Base-by-base conservation (phyloP, 2,329 filamentous ascomycete genomes). In the Diaporthe sp. region DNA sequence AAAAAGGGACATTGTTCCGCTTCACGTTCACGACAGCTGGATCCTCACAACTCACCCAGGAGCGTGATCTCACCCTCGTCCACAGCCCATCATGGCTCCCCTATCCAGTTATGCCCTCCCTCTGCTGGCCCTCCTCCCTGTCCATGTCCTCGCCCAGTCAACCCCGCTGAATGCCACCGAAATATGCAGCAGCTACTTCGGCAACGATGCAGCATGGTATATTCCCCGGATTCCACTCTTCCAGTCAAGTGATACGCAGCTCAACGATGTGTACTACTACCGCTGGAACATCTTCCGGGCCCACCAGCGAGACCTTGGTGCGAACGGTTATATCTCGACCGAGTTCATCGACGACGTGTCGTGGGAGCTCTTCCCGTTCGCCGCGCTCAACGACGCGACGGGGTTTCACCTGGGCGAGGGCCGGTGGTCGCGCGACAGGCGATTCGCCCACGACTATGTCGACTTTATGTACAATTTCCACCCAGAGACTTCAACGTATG, bases 201-300 rank as follows among this genome's bases (percentile, higher is more conserved):
- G 84, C 67, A 85, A 85, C 42, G 84, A 85, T 77, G 80, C 83
- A 28, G 81, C 84, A 1, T 86, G 84, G 84, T 86, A 85, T 65
- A 79, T 80, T 10, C 78, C 82, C 44, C 81, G 82, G 17, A 85
- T 85, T 8, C 84, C 84, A 1, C 83, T 83, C 71, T 86, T 85
- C 75, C 83, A 85, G 68, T 82, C 82, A 25, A 84, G 83, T 67
- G 83, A 85, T 72, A 61, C 79, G 1, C 77, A 82, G 13, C 82
- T 86, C 22, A 84, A 82, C 1, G 83, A 86, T 25, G 85, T 87
- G 13, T 87, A 86, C 78, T 87, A 87, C 79, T 87, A 87, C 76
- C 85, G 85, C 44, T 86, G 85, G 85, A 83, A 81, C 37, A 81
- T 87, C 37, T 87, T 85, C 79, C 82, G 85, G 3, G 81, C 85